These are phyloP conservation scores for Fistulifera solaris DNA, from an alignment of 108 stramenopile species.

Conservation along the genomic window DNA sequence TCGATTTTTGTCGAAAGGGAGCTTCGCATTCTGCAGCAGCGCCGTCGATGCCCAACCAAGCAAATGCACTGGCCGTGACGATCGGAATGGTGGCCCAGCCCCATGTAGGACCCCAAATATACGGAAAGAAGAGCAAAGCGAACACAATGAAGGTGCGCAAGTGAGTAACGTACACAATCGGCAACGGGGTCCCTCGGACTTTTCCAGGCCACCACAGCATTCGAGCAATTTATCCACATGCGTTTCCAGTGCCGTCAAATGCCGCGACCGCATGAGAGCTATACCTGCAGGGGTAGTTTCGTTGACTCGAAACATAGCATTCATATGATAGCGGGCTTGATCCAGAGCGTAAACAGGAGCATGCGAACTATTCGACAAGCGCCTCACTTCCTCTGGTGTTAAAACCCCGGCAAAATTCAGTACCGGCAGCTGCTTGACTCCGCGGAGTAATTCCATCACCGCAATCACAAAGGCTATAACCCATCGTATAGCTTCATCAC, in stretches of 20 bases:
- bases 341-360: conserved; percentile 21
- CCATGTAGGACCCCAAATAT: conserved; percentile 12
- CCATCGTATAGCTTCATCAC: conserved; percentile 33
- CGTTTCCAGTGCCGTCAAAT: conserved; percentile 8
- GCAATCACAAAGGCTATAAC: conserved; percentile 19
- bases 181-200: conserved; percentile 64
- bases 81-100: conserved; percentile 25
- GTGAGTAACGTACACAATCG: conserved; percentile 60
- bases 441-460: conserved; percentile 17
- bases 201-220: conserved; percentile 58
- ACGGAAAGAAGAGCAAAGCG: conserved; percentile 31
- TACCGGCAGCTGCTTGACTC: conserved; percentile 9
- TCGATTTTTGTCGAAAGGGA: conserved; percentile 23
- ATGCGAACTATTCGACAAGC: conserved; percentile 10
- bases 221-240: conserved; percentile 22
- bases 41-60: conserved; percentile 30
- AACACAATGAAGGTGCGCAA: conserved; percentile 57
- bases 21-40: conserved; percentile 29
- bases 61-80: conserved; percentile 17
- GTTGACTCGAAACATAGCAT: conserved; percentile 13
- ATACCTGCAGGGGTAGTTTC: conserved; percentile 10
- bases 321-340: conserved; percentile 15
- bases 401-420: conserved; percentile 16
- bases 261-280: conserved; percentile 10
- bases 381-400: conserved; percentile 7